Evolutionary conservation across 116 monocot species (phyloP), one percentile per base, ranked within the genome.

Genomic region (Zostera marina): DNA sequence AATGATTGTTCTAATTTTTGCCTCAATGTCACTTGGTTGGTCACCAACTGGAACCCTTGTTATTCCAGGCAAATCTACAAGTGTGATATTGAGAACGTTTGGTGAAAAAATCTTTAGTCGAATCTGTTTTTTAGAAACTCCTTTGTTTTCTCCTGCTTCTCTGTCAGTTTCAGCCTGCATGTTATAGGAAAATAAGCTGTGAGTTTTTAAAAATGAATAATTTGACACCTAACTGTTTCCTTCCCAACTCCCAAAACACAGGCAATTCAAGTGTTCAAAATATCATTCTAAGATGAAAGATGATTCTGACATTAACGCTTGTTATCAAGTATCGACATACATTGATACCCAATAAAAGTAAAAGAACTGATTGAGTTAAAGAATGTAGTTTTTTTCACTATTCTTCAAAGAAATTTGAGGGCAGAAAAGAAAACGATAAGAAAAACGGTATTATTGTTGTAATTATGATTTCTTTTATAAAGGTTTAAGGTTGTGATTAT

Each of bases 1-100:
- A 22, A 71, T 71, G 64, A 64, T 71, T 58, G 63, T 71, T 59
- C 70, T 60, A 15, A 71, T 71, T 22, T 58, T 46, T 24, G 63
- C 56, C 19, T 71, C 70, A 58, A 71, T 71, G 52, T 71, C 70
- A 64, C 38, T 51, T 14, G 70, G 70, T 47, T 71, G 70, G 41
- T 71, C 70, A 42, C 70, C 70, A 71, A 71, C 70, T 48, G 70
- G 70, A 4, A 71, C 70, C 41, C 64, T 71, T 49, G 72, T 72
- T 20, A 72, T 72, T 44, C 72, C 72, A 53, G 72, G 72, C 60
- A 72, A 60, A 72, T 72, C 72, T 20, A 72, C 72, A 52, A 72
- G 59, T n/a, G 72, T 72, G 8, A 72, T 72, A 40, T 72, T 72
- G 53, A 72, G 72, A 57, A 71, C 70, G 64, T 72, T 72, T 65